Percentiles rank a stretch among this genome's conserved stretches.
phyloP scores from a whole-genome alignment of 1,139 yeast species.

The Debaryomycetaceae sp. region DNA sequence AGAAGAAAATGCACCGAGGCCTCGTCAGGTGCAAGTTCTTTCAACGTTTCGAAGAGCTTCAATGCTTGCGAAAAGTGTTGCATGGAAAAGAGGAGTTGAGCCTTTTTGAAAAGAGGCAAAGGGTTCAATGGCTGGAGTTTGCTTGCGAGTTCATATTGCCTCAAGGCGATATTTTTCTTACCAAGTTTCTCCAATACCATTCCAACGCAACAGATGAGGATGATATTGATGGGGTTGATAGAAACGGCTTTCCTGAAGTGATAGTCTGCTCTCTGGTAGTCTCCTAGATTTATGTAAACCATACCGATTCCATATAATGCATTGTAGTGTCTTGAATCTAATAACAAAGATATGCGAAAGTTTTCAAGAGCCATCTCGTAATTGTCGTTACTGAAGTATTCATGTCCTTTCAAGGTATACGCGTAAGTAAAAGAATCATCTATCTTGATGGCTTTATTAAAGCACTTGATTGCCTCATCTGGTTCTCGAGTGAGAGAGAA shows the following conservation, averaged over 20 bases:
- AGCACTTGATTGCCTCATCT: constrained; percentile 86
- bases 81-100: constrained; percentile 72
- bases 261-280: constrained; percentile 75
- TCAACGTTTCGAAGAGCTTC: constrained; percentile 67
- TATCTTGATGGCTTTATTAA: constrained; percentile 70
- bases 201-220: constrained; percentile 89
- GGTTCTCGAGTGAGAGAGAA: constrained; percentile 82
- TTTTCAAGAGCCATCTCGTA: constrained; percentile 85
- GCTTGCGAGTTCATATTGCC: constrained; percentile 80
- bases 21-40: constrained; percentile 84
- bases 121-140: constrained; percentile 84
- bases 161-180: constrained; percentile 66
- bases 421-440: constrained; percentile 83
- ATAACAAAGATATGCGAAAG: constrained; percentile 72
- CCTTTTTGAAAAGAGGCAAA: constrained; percentile 84
- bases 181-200: constrained; percentile 83
- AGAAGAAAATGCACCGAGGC: constrained; percentile 87
- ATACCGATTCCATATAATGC: constrained; percentile 96
- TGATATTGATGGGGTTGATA: constrained; percentile 87
- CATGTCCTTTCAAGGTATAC: constrained; percentile 92
- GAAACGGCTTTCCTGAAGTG: constrained; percentile 86
- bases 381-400: constrained; percentile 81
- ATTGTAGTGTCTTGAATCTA: constrained; percentile 84
- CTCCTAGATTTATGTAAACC: constrained; percentile 87
- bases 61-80: constrained; percentile 72